Evolutionary conservation across 2,329 filamentous ascomycete genomes (phyloP).

Genomic region (Lasiodiplodia theobromae): DNA sequence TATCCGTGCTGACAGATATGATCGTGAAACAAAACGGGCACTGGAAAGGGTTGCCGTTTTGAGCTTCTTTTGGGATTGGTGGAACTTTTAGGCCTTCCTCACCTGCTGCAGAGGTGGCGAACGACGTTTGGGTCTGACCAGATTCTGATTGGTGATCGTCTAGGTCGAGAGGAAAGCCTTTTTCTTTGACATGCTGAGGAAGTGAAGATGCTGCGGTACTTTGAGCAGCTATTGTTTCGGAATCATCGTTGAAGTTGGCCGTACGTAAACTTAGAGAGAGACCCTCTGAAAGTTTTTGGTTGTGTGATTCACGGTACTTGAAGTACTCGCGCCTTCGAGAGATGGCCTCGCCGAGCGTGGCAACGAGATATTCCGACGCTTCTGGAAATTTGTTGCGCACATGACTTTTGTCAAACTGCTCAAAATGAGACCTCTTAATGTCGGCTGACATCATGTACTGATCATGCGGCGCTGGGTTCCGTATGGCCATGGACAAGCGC

Average conservation of each 20-base stretch:
- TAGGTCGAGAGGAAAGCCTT: neutral
- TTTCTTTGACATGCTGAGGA: neutral
- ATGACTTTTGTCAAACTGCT: conserved; percentile 40
- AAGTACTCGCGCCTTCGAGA: conserved; percentile 43
- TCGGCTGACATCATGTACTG: conserved; percentile 37
- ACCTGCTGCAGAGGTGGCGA: neutral
- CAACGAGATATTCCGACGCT: conserved; percentile 31
- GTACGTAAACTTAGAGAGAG: neutral
- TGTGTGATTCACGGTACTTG: conserved; percentile 43
- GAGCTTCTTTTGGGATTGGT: neutral
- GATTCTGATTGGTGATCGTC: conserved; percentile 5
- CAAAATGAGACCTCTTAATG: conserved; percentile 39
- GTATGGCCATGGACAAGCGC: conserved; percentile 42
- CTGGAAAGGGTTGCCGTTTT: neutral
- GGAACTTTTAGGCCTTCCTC: neutral
- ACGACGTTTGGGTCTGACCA: conserved; percentile 9
- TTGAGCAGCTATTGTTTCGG: neutral
- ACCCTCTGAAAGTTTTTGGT: conserved; percentile 39
- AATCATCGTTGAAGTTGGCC: neutral
- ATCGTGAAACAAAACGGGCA: conserved; percentile 22
- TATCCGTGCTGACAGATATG: neutral
- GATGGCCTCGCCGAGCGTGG: conserved; percentile 42
- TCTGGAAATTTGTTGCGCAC: conserved; percentile 37
- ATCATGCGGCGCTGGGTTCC: conserved; percentile 43
- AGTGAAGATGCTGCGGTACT: conserved; percentile 13